Conservation (phyloP, 192 early-diverging fungal genomes). For the Dispira simplex region DNA sequence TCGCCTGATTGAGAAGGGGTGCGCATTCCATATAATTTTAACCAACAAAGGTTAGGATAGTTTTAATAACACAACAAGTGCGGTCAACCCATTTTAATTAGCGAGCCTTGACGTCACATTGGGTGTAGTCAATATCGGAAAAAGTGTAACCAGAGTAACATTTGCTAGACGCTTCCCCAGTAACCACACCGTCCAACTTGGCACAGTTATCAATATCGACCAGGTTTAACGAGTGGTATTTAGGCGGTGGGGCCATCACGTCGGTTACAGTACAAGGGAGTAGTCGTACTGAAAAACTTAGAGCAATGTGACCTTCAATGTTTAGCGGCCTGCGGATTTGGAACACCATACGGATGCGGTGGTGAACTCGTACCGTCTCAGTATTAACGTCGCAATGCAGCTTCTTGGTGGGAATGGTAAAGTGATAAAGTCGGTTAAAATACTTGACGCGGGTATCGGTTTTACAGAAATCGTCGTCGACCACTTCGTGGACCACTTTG, state of each 20-base stretch:
- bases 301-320: slow-evolving; percentile 3
- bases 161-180: background rate
- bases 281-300: background rate
- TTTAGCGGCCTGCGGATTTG: background rate
- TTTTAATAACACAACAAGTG: no score
- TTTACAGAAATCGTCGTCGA: background rate
- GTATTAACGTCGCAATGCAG: slow-evolving; percentile 4
- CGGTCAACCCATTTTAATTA: background rate
- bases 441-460: background rate
- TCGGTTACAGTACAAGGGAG: background rate
- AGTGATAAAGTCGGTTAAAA: background rate
- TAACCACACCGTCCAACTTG: background rate
- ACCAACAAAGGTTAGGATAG: no score
- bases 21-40: no score
- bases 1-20: no score
- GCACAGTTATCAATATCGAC: background rate
- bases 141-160: background rate
- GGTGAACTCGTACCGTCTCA: background rate
- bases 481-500: slow-evolving; percentile 5
- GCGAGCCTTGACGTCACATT: background rate
- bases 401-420: background rate
- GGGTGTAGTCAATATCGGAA: background rate
- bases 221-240: background rate
- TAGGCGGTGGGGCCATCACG: background rate
- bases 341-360: slow-evolving; percentile 10